Conservation (phyloP, 306 rosid genomes). For the Glycine tomentella region DNA sequence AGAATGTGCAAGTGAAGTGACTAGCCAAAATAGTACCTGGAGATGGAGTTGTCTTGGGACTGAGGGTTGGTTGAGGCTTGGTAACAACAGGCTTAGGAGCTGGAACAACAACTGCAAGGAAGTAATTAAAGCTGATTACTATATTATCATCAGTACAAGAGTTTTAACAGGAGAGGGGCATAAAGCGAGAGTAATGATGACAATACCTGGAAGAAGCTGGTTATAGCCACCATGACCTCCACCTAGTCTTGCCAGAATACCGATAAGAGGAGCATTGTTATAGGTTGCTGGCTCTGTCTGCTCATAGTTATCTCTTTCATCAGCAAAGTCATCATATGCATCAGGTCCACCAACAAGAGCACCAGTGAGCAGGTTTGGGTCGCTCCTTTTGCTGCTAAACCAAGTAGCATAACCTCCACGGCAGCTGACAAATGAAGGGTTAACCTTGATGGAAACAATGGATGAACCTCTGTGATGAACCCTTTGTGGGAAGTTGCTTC, state of each 20-base stretch:
- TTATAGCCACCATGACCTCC: constrained; percentile 72
- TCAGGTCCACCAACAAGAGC: constrained; percentile 99
- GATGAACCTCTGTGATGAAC: constrained; percentile 96
- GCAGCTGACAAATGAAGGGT: constrained; percentile 83
- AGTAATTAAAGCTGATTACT: constrained; percentile 7
- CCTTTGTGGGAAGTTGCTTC: constrained; percentile 82
- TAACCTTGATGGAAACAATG: constrained; percentile 83
- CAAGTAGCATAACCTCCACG: constrained; percentile 94
- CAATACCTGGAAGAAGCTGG: constrained; percentile 95
- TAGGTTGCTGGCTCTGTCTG: constrained; percentile 99
- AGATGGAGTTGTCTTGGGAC: constrained; percentile 65
- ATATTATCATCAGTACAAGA: constrained; percentile 41
- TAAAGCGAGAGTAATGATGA: neutral
- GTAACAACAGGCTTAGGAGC: constrained; percentile 54
- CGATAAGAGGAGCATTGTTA: constrained; percentile 97
- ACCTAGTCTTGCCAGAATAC: constrained; percentile 78
- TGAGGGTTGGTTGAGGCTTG: constrained; percentile 57
- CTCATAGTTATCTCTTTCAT: constrained; percentile 90
- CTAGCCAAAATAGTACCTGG: constrained; percentile 62
- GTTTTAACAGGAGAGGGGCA: constrained; percentile 37
- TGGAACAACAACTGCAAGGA: constrained; percentile 65
- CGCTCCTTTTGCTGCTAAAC: constrained; percentile 77
- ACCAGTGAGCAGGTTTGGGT: constrained; percentile 84
- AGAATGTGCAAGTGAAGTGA: constrained; percentile 67
- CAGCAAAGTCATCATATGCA: constrained; percentile 96